Conservation (phyloP, 2,329 filamentous ascomycete genomes). For the Sporothrix globosa region DNA sequence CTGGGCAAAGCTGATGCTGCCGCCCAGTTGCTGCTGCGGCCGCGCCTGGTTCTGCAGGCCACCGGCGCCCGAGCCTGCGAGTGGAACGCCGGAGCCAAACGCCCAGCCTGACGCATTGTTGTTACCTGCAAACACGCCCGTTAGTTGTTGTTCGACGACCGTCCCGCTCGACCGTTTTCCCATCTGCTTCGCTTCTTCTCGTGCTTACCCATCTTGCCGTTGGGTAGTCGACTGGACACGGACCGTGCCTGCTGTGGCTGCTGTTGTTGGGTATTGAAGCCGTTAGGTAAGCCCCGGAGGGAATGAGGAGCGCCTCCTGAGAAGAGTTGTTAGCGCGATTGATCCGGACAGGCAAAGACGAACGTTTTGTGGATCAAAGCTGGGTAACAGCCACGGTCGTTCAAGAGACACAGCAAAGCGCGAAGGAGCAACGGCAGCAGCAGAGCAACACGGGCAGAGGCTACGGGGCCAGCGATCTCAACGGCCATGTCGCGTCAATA, state of each 20-base stretch:
- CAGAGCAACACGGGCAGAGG: not conserved
- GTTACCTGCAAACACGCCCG: not conserved
- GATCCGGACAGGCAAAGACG: not conserved
- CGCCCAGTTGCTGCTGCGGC: conserved; percentile 54
- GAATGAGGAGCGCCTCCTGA: conserved; percentile 64
- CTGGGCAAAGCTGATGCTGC: conserved; percentile 68
- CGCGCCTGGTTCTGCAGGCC: conserved; percentile 52
- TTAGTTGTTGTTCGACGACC: not conserved
- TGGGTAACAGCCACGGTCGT: not conserved
- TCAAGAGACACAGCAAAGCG: not conserved
- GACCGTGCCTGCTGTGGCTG: conserved; percentile 54
- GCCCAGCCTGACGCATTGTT: conserved; percentile 62
- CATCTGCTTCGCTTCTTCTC: too few species aligned
- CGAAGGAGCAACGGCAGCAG: not conserved
- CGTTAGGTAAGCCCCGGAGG: conserved; percentile 63
- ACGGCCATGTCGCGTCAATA: not conserved
- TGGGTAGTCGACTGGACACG: conserved; percentile 63
- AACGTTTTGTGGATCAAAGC: not conserved
- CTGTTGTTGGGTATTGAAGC: conserved; percentile 62
- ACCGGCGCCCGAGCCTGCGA: conserved; percentile 56
- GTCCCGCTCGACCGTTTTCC: not conserved
- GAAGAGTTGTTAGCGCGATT: not conserved
- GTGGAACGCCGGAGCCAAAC: conserved; percentile 64
- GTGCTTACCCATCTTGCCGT: conserved; percentile 64
- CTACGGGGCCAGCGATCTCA: too few species aligned